Evolutionary conservation across 805 yeast genomes (phyloP).

Genomic region (Ogataea neopini): DNA sequence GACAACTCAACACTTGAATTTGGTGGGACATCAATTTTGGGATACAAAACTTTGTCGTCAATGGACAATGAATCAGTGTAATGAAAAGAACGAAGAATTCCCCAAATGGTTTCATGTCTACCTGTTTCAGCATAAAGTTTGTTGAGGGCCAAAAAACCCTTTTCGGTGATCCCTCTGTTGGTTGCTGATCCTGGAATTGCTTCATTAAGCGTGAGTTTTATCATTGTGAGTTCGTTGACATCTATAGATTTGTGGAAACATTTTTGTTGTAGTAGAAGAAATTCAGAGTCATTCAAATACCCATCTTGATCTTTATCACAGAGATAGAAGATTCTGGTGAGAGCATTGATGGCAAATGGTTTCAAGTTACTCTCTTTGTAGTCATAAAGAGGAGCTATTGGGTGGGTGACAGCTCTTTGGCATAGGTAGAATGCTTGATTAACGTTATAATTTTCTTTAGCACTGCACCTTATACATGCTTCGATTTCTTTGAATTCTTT

Average conservation of each 20-base stretch:
- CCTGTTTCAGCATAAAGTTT: conserved; percentile 87
- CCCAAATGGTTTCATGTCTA: conserved; percentile 97
- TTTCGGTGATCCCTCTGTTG: conserved; percentile 59
- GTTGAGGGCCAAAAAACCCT: conserved; percentile 77
- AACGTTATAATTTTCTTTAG: conserved; percentile 79
- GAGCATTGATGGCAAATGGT: conserved; percentile 72
- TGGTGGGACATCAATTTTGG: conserved; percentile 71
- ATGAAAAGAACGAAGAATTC: conserved; percentile 81
- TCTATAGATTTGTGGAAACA: conserved; percentile 64
- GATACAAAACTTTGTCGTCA: conserved; percentile 76
- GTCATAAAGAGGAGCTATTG: conserved; percentile 89
- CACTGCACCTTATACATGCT: conserved; percentile 86
- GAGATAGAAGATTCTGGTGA: conserved; percentile 77
- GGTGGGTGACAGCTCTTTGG: conserved; percentile 89
- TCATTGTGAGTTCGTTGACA: conserved; percentile 47
- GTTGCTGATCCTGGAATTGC: conserved; percentile 34
- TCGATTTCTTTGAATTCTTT: conserved; percentile 94
- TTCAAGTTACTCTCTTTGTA: conserved; percentile 85
- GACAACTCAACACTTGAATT: conserved; percentile 85
- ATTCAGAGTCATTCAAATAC: conserved; percentile 66
- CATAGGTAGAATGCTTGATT: conserved; percentile 92
- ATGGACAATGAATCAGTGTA: conserved; percentile 91
- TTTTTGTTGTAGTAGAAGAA: conserved; percentile 64
- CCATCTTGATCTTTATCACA: conserved; percentile 94
- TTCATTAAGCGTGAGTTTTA: conserved; percentile 39